Evolutionary conservation across 306 rosid species (phyloP).

Genomic region (Benincasa hispida): DNA sequence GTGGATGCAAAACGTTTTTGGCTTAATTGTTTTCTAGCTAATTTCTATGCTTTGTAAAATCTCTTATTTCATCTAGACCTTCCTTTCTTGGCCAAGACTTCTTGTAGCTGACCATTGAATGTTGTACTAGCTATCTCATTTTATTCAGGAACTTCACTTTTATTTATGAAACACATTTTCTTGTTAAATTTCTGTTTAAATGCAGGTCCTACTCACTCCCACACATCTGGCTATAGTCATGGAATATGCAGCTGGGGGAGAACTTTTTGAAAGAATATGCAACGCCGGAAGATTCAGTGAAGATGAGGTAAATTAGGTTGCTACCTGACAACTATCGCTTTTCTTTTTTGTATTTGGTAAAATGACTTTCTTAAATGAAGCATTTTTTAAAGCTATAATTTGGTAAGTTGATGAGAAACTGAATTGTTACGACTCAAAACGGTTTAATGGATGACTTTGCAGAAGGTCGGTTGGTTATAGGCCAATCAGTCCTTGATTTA

Average conservation of each 20-base stretch:
- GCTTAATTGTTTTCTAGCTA: not conserved
- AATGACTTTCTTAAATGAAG: not conserved
- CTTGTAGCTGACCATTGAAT: not conserved
- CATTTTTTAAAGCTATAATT: not conserved
- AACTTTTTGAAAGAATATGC: slow-evolving; percentile 86
- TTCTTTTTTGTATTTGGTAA: not conserved
- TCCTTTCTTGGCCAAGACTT: not conserved
- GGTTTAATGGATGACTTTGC: not conserved
- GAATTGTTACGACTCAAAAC: not conserved
- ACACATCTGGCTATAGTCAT: slow-evolving; percentile 85
- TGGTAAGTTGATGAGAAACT: not conserved
- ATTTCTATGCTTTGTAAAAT: not conserved
- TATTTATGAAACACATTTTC: not conserved
- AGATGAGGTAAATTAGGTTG: slow-evolving; percentile 57
- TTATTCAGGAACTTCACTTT: not conserved
- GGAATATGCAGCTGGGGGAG: slow-evolving; percentile 99
- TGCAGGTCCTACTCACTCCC: slow-evolving; percentile 70
- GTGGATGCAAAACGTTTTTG: not conserved
- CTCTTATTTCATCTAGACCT: not conserved
- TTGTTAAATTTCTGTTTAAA: not conserved
- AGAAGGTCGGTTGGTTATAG: not conserved
- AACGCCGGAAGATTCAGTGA: slow-evolving; percentile 94
- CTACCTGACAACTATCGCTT: not conserved
- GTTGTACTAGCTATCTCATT: not conserved
- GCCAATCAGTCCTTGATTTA: not conserved